Evolutionary conservation across 1,284 basidiomycete genomes (phyloP), one percentile per base, ranked within the genome.

Genomic region (Cutaneotrichosporon cavernicola): DNA sequence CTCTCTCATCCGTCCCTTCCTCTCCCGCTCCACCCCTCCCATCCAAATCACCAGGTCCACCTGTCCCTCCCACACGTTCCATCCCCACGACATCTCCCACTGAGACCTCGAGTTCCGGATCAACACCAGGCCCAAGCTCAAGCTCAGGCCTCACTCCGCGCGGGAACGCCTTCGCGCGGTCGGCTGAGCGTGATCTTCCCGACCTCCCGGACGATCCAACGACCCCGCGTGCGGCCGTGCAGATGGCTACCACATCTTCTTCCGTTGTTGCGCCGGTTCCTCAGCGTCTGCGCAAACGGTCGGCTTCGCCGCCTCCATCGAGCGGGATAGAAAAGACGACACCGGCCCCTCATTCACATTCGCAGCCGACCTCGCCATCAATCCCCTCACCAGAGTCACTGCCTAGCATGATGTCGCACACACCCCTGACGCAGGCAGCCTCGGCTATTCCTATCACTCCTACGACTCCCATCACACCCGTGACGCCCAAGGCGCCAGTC

Each of bases 401-500:
- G 14, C 51, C 51, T 10, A 31, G 14, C 16, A 32, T 53, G 51
- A 31, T 31, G 14, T 51, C 50, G 26, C 50, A 51, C 14, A 30
- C 50, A 11, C 50, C 26, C 26, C 26, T 26, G 26, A 14, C 49
- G 21, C 49, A 34, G 8, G 43, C 51, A 11, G 26, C 31, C 13
- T 38, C 55, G 26, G 13, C 38, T 22, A 56, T 40, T 18, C 38
- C 55, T 18, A 36, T 38, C 32, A 56, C 38, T n/a, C 55, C 55
- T 10, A 38, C 36, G 9, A 56, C 55, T 21, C 55, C 55, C 10
- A 38, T 40, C 36, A 56, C 55, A 26, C 55, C 55, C 22, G 38
- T 56, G 21, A 56, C 55, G 38, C 55, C 55, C 22, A 56, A 40
- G 18, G 55, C 55, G 5, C 55, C 55, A 8, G 22, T 46, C 38